These are phyloP conservation scores for Galeopsis tetrahit DNA, from an alignment of 257 asterid species.

Conservation along the genomic window DNA sequence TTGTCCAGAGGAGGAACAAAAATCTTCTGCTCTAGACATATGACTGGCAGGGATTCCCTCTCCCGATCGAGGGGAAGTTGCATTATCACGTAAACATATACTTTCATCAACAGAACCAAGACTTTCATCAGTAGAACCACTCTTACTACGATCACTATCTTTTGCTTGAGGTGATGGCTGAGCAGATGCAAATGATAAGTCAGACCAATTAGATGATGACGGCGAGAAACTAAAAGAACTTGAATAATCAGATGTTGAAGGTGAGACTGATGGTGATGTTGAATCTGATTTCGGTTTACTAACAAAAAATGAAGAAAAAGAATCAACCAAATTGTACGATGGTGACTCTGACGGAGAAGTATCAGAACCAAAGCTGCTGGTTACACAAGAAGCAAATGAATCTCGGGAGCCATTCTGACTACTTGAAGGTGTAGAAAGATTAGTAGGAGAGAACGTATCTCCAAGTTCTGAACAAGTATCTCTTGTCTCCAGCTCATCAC, in stretches of 20 bases:
- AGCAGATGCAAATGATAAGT: constrained; percentile 65
- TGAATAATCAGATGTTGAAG: constrained; percentile 77
- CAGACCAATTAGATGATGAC: constrained; percentile 89
- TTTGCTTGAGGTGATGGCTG: constrained; percentile 64
- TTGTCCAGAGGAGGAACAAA: constrained; percentile 43
- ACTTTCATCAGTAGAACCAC: constrained; percentile 39
- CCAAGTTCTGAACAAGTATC: constrained; percentile 43
- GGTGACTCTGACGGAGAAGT: constrained; percentile 53
- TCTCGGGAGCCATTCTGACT: constrained; percentile 48
- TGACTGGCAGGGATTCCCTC: constrained; percentile 38
- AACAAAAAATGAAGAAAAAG: constrained; percentile 59
- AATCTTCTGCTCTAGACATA: constrained; percentile 34
- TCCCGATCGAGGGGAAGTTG: constrained; percentile 37
- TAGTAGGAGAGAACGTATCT: constrained; percentile 36
- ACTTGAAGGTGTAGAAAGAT: constrained; percentile 48
- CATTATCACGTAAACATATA: constrained; percentile 40
- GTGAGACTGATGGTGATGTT: constrained; percentile 78
- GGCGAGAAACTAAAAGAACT: constrained; percentile 87
- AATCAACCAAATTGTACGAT: constrained; percentile 60
- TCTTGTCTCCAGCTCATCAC: constrained; percentile 38
- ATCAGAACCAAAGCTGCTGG: constrained; percentile 51
- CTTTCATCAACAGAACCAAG: constrained; percentile 40
- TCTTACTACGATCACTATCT: constrained; percentile 39
- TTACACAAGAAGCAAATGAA: constrained; percentile 51
- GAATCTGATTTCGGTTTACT: constrained; percentile 54